These are phyloP conservation scores for Tolypocladium capitatum DNA, from an alignment of 2,329 filamentous ascomycete genomes.

Conservation along the genomic window DNA sequence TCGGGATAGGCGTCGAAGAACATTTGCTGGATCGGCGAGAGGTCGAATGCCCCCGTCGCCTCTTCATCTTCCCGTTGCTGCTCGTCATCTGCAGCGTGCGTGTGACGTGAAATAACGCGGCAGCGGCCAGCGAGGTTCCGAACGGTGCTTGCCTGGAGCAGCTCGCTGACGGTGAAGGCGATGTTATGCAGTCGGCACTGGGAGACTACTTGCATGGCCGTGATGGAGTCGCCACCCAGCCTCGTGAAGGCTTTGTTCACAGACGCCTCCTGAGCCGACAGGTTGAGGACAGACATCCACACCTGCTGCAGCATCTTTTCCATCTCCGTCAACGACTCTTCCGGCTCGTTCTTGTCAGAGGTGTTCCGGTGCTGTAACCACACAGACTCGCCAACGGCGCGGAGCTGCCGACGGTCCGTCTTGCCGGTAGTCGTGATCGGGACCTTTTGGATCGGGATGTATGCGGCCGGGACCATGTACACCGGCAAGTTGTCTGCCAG, in stretches of 20 bases:
- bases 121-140: conserved; percentile 9
- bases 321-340: not conserved
- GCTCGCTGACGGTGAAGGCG: conserved; percentile 17
- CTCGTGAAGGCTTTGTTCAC: conserved; percentile 21
- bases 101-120: not conserved
- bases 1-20: conserved; percentile 22
- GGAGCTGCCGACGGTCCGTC: conserved; percentile 5
- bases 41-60: conserved; percentile 18
- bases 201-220: conserved; percentile 29
- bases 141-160: conserved; percentile 17
- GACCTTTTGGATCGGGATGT: conserved; percentile 3
- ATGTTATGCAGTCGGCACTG: conserved; percentile 17
- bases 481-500: conserved; percentile 3
- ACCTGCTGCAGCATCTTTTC: conserved; percentile 8
- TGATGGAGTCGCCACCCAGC: conserved; percentile 31
- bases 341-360: not conserved
- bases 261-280: conserved; percentile 15
- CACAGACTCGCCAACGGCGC: conserved; percentile 2
- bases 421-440: conserved; percentile 7
- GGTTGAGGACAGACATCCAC: conserved; percentile 28
- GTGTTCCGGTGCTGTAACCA: not conserved
- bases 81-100: not conserved
- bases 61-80: conserved; percentile 3
- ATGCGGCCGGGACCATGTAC: conserved; percentile 9
- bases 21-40: conserved; percentile 31